Conservation (phyloP, 108 stramenopile species). For the Nannochloropsis oceanica region DNA sequence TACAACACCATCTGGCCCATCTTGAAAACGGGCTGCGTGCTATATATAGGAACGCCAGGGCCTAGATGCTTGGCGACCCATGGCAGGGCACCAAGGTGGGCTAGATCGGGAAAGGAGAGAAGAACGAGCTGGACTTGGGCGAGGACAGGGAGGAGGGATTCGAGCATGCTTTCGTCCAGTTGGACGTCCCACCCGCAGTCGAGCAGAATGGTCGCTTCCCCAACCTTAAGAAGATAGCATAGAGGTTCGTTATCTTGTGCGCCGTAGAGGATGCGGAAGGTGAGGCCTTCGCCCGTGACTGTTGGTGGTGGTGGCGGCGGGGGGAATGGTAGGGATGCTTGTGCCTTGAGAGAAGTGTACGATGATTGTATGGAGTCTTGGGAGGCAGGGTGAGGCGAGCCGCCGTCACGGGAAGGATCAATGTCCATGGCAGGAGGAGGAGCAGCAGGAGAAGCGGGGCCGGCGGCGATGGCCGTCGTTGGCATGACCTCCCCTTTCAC, state of each 20-base stretch:
- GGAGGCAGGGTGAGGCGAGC: too few species aligned
- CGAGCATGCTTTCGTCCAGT: constrained; percentile 17
- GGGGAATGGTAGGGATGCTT: background rate
- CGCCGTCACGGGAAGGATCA: too few species aligned
- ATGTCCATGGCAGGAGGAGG: too few species aligned
- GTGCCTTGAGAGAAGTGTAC: too few species aligned
- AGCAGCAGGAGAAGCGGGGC: too few species aligned
- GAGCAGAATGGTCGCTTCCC: constrained; percentile 27
- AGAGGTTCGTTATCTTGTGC: background rate
- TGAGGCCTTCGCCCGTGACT: background rate
- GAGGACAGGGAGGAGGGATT: constrained; percentile 17
- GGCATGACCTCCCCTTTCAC: too few species aligned
- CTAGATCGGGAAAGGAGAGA: constrained; percentile 31
- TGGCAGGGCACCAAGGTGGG: constrained; percentile 24
- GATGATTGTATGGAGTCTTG: too few species aligned
- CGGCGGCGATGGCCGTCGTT: too few species aligned
- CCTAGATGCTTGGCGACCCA: constrained; percentile 24
- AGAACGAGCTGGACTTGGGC: constrained; percentile 27
- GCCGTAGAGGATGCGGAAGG: background rate
- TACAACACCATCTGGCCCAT: constrained; percentile 93
- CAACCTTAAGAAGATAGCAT: constrained; percentile 1
- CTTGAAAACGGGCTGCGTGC: constrained; percentile 80
- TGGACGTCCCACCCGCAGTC: constrained; percentile 37
- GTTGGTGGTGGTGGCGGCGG: background rate
- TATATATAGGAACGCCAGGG: constrained; percentile 53